Conservation (phyloP, 176 grass and related monocot species). For the Cocos nucifera region DNA sequence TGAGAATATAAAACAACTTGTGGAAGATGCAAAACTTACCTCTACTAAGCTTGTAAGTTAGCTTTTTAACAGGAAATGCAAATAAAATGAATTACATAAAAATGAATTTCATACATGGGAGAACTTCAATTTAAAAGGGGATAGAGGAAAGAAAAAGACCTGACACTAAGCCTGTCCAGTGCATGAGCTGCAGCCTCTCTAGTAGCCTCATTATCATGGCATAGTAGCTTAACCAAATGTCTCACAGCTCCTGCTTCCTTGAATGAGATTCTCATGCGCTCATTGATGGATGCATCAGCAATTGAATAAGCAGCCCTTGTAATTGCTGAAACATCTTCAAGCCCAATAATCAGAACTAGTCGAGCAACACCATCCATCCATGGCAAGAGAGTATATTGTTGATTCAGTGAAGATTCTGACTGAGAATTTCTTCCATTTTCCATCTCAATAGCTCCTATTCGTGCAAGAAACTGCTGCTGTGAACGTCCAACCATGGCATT, state of each 20-base stretch:
- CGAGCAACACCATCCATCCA: constrained; percentile 64
- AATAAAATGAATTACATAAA: no score
- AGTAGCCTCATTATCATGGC: constrained; percentile 31
- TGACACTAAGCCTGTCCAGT: constrained; percentile 50
- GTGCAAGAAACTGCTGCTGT: constrained; percentile 62
- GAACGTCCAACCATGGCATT: constrained; percentile 68
- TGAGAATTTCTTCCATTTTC: constrained; percentile 41
- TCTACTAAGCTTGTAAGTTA: no score
- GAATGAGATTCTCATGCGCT: constrained; percentile 53
- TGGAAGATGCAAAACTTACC: no score
- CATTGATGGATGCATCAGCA: constrained; percentile 51
- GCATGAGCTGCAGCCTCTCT: constrained; percentile 44
- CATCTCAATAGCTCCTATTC: constrained; percentile 63
- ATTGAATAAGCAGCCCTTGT: constrained; percentile 46
- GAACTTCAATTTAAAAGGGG: not conserved
- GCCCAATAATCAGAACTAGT: constrained; percentile 60
- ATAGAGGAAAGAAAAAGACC: constrained; percentile 21
- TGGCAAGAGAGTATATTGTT: constrained; percentile 52
- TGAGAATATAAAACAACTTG: no score
- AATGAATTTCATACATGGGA: no score
- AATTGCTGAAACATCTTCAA: constrained; percentile 54
- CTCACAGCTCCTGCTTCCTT: constrained; percentile 55
- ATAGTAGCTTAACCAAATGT: constrained; percentile 50
- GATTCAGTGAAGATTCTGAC: constrained; percentile 28
- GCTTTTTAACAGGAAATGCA: no score